phyloP scores from a whole-genome alignment of 2,329 filamentous ascomycete species.

The Aureobasidium zeae region DNA sequence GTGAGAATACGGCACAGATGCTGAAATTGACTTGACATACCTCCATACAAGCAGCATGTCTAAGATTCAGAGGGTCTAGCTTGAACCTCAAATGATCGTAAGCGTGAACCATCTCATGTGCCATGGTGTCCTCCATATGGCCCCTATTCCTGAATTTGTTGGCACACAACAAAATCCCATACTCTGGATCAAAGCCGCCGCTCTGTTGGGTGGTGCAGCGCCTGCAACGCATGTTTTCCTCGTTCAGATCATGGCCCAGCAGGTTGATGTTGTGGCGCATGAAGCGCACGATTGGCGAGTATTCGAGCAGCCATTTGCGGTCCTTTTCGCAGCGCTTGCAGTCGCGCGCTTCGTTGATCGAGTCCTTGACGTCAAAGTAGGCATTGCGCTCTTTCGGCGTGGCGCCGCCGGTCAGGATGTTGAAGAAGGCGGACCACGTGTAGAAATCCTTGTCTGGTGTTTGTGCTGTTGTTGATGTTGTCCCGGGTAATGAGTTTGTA shows the following conservation, averaged over 20 bases:
- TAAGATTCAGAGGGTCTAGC: slow-evolving; percentile 71
- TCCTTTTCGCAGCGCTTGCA: slow-evolving; percentile 72
- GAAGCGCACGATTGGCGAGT: slow-evolving; percentile 81
- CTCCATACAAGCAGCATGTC: slow-evolving; percentile 91
- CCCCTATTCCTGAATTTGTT: slow-evolving; percentile 75
- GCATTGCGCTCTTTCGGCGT: slow-evolving; percentile 58
- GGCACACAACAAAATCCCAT: slow-evolving; percentile 85
- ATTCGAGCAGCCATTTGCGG: slow-evolving; percentile 73
- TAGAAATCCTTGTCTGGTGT: slow-evolving; percentile 32
- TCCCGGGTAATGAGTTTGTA: slow-evolving; percentile 12
- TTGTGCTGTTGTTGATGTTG: slow-evolving; percentile 14
- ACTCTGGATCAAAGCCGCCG: slow-evolving; percentile 77
- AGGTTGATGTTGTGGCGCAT: slow-evolving; percentile 70
- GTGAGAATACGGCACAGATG: neutral
- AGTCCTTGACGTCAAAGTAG: slow-evolving; percentile 70
- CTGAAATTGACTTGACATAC: slow-evolving; percentile 45
- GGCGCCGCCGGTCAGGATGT: slow-evolving; percentile 65
- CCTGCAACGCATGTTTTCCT: slow-evolving; percentile 68
- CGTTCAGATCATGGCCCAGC: slow-evolving; percentile 67
- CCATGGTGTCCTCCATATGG: slow-evolving; percentile 67
- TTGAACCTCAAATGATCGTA: slow-evolving; percentile 50
- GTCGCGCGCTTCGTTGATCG: slow-evolving; percentile 65
- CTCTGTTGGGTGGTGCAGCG: slow-evolving; percentile 64
- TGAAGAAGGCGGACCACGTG: slow-evolving; percentile 77
- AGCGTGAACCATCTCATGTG: slow-evolving; percentile 20